These are phyloP conservation scores for Neocucurbitaria cava DNA, from an alignment of 2,329 filamentous ascomycete species.

Conservation along the genomic window DNA sequence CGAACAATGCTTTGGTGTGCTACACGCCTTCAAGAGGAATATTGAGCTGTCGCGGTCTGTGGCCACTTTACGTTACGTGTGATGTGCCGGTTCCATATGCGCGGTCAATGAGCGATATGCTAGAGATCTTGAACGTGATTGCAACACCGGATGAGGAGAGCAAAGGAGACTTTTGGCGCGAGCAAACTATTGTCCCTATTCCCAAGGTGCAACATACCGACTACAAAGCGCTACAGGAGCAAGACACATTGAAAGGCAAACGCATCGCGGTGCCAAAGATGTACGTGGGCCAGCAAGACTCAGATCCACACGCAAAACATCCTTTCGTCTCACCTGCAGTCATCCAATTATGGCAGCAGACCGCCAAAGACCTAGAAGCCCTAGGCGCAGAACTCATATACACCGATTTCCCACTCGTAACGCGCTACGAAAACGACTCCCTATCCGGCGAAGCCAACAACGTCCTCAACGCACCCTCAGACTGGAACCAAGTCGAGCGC, in stretches of 20 bases:
- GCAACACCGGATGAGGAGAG: slow-evolving; percentile 52
- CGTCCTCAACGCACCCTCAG: slow-evolving; percentile 50
- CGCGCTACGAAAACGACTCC: slow-evolving; percentile 54
- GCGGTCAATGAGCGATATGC: slow-evolving; percentile 58
- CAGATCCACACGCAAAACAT: slow-evolving; percentile 41
- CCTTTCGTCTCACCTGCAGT: slow-evolving; percentile 48
- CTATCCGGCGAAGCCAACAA: slow-evolving; percentile 48
- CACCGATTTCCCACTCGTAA: slow-evolving; percentile 56
- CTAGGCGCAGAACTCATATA: slow-evolving; percentile 54
- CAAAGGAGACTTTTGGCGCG: slow-evolving; percentile 62
- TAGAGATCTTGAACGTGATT: slow-evolving; percentile 59
- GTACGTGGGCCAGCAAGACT: slow-evolving; percentile 55
- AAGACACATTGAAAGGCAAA: slow-evolving; percentile 51
- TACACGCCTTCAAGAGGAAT: slow-evolving; percentile 64
- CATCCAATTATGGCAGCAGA: slow-evolving; percentile 44
- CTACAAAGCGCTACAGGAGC: slow-evolving; percentile 44
- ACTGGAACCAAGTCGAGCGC: slow-evolving; percentile 58
- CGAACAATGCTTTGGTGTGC: slow-evolving; percentile 63
- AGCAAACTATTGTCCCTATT: slow-evolving; percentile 56
- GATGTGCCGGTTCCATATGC: slow-evolving; percentile 64
- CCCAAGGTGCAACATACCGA: slow-evolving; percentile 45
- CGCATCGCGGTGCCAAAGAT: slow-evolving; percentile 60
- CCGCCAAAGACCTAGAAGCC: slow-evolving; percentile 46
- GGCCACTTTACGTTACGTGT: slow-evolving; percentile 64
- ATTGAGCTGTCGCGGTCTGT: slow-evolving; percentile 60